These are phyloP conservation scores for Erythrophleum ivorense DNA, from an alignment of 331 rosid genomes.

Conservation along the genomic window DNA sequence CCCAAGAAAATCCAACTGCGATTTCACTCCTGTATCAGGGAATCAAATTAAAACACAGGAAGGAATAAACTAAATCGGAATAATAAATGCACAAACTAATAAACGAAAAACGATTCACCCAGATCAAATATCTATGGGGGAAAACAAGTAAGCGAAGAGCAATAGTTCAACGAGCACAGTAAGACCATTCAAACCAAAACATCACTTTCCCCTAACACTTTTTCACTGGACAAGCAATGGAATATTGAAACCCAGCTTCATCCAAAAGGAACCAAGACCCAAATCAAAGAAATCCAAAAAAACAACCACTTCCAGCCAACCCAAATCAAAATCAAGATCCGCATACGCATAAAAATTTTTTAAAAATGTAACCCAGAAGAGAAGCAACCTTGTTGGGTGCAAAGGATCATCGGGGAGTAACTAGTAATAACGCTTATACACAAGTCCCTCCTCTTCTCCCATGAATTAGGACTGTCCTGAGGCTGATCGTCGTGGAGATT, in stretches of 20 bases:
- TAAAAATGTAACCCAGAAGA: background rate
- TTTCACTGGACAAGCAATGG: slow-evolving; percentile 16
- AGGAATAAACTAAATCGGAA: slow-evolving; percentile 20
- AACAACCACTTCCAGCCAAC: slow-evolving; percentile 47
- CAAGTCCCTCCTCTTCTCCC: slow-evolving; percentile 95
- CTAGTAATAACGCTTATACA: slow-evolving; percentile 84
- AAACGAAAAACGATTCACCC: slow-evolving; percentile 11
- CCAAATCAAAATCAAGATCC: slow-evolving; percentile 53
- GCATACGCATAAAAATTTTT: background rate
- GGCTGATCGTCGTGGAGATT: slow-evolving; percentile 89
- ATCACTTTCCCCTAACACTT: slow-evolving; percentile 20
- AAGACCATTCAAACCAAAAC: slow-evolving; percentile 37
- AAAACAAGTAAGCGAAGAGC: background rate
- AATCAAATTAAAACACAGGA: slow-evolving; percentile 23
- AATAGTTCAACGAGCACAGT: slow-evolving; percentile 23
- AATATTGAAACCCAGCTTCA: slow-evolving; percentile 35
- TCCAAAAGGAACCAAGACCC: slow-evolving; percentile 31
- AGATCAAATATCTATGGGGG: slow-evolving; percentile 36
- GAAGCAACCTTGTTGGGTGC: slow-evolving; percentile 85
- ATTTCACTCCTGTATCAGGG: slow-evolving; percentile 72
- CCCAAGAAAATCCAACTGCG: slow-evolving; percentile 89
- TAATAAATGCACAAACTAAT: slow-evolving; percentile 22
- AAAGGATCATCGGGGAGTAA: slow-evolving; percentile 86
- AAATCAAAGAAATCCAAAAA: slow-evolving; percentile 41
- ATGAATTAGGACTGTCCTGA: slow-evolving; percentile 85